Evolutionary conservation across 371 early-diverging fungal species (phyloP).

Genomic region (Parasitella parasitica): DNA sequence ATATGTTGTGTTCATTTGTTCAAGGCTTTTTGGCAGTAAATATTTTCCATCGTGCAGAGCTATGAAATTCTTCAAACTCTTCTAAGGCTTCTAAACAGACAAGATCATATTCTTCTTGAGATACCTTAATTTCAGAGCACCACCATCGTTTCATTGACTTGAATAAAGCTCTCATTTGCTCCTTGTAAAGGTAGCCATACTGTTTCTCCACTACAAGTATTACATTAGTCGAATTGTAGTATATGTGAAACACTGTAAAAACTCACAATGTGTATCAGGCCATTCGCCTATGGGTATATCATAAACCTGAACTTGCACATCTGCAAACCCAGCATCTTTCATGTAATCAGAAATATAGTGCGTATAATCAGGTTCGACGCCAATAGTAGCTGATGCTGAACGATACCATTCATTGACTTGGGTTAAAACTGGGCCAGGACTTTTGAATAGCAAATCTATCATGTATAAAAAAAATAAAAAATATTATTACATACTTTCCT

Average conservation of each 20-base stretch:
- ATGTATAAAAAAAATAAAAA: background rate
- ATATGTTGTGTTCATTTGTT: background rate
- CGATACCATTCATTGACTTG: conserved; percentile 42
- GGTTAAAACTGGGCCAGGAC: conserved; percentile 36
- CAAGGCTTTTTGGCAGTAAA: conserved; percentile 24
- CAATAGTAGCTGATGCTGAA: conserved; percentile 25
- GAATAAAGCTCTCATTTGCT: conserved; percentile 41
- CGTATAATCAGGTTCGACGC: conserved; percentile 27
- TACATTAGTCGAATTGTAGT: too few relatives aligned
- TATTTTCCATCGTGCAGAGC: conserved; percentile 24
- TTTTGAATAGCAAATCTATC: conserved; percentile 32
- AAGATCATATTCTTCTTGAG: conserved; percentile 23
- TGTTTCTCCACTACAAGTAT: conserved; percentile 33
- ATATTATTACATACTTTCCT: too few relatives aligned
- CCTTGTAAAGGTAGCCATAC: conserved; percentile 44
- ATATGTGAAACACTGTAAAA: too few relatives aligned
- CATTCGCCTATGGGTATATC: conserved; percentile 54
- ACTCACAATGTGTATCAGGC: conserved; percentile 40
- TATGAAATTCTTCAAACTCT: conserved; percentile 23
- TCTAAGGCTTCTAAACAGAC: conserved; percentile 24
- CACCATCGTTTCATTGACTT: conserved; percentile 50
- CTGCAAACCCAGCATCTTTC: conserved; percentile 31
- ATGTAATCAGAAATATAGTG: conserved; percentile 16
- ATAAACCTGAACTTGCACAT: conserved; percentile 18
- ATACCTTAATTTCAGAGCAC: conserved; percentile 31